phyloP scores from a whole-genome alignment of 331 rosid species.

The Prunus yedoensis region DNA sequence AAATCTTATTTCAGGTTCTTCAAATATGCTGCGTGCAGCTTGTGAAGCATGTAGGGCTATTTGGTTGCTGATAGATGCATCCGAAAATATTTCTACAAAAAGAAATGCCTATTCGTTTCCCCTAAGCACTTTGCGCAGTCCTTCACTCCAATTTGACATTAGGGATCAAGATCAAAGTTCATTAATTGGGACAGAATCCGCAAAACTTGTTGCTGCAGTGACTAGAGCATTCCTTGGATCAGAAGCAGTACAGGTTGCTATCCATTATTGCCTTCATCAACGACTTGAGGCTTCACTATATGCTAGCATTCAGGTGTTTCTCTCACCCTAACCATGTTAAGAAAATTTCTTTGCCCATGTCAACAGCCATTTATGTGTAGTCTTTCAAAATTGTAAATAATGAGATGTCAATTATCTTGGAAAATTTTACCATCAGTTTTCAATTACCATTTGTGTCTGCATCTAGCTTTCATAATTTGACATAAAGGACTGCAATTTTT shows the following conservation, averaged over 20 bases:
- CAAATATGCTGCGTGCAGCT: conserved; percentile 74
- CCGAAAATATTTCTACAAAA: conserved; percentile 52
- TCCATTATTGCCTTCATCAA: conserved; percentile 83
- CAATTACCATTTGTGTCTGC: background rate
- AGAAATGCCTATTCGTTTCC: conserved; percentile 62
- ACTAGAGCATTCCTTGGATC: conserved; percentile 74
- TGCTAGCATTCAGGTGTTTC: conserved; percentile 75
- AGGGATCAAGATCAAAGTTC: conserved; percentile 50
- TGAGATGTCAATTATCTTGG: background rate
- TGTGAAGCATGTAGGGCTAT: conserved; percentile 82
- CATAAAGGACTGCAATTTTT: background rate
- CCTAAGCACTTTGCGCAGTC: conserved; percentile 51
- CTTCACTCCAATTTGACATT: conserved; percentile 46
- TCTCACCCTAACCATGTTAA: conserved; percentile 3
- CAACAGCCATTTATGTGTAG: background rate
- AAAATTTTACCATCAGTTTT: background rate
- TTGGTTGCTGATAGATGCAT: conserved; percentile 79
- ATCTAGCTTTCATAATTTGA: background rate
- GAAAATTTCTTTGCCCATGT: background rate
- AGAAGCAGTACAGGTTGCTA: conserved; percentile 77
- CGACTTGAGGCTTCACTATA: conserved; percentile 69
- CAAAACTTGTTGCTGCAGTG: conserved; percentile 66
- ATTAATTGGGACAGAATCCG: conserved; percentile 49
- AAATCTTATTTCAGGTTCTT: conserved; percentile 85
- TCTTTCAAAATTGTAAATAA: background rate